Percentiles rank a stretch among this genome's conserved stretches.
phyloP scores from a whole-genome alignment of 225 moss, liverwort and hornwort genomes.

The Lunularia cruciata region DNA sequence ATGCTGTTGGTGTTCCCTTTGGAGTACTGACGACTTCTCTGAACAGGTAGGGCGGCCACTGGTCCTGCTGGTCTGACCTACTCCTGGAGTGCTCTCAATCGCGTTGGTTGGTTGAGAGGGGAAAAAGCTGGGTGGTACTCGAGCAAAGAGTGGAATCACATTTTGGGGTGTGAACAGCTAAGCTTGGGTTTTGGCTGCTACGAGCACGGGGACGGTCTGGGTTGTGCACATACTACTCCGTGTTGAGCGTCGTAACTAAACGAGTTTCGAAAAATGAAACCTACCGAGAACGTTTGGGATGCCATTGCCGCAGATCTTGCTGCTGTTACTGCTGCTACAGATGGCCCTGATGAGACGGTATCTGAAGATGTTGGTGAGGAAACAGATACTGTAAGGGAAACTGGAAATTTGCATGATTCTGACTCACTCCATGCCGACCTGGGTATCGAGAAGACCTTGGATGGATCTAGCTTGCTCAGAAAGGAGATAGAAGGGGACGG shows the following conservation, averaged over 20 bases:
- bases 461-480: conserved; percentile 9
- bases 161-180: no score
- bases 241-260: background rate
- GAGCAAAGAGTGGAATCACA: no score
- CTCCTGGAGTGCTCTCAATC: background rate
- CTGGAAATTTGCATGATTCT: background rate
- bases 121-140: background rate
- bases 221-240: background rate
- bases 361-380: conserved; percentile 22
- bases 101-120: background rate
- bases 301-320: conserved; percentile 74
- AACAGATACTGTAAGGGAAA: conserved; percentile 12
- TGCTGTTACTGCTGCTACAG: conserved; percentile 39
- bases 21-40: no score
- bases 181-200: no score
- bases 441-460: background rate
- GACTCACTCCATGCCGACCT: background rate
- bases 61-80: no score
- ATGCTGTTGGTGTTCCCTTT: no score
- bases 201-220: no score
- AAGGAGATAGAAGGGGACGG: background rate
- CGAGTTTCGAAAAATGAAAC: conserved; percentile 24
- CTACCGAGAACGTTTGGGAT: conserved; percentile 67
- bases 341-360: conserved; percentile 26
- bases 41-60: no score